phyloP scores from a whole-genome alignment of 2,329 filamentous ascomycete species.

The Onygenales sp. region DNA sequence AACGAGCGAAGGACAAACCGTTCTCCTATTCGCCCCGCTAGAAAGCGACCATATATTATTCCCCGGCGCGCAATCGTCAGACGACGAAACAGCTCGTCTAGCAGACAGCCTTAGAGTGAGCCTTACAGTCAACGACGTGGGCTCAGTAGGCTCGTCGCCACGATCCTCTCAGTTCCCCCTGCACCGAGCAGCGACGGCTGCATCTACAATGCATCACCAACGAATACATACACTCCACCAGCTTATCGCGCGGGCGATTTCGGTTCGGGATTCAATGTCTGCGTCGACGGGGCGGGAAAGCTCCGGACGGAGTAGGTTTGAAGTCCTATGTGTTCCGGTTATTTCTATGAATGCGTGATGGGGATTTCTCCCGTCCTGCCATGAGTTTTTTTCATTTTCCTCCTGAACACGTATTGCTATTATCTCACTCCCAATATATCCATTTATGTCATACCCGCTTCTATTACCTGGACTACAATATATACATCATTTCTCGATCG shows the following conservation, averaged over 20 bases:
- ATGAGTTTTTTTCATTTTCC: neutral
- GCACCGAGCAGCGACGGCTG: neutral
- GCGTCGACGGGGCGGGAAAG: neutral
- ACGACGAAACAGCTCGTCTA: neutral
- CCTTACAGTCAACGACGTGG: neutral
- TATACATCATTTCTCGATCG: neutral
- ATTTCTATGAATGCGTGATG: conserved; percentile 10
- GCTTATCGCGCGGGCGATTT: conserved; percentile 10
- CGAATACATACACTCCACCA: conserved; percentile 11
- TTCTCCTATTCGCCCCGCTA: conserved; percentile 21
- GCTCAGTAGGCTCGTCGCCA: neutral
- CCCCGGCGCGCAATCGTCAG: neutral
- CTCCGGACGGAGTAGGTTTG: neutral
- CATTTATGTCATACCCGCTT: neutral
- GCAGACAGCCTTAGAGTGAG: neutral
- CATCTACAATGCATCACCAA: conserved; percentile 4
- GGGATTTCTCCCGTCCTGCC: neutral
- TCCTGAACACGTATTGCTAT: neutral
- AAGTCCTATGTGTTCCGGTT: conserved; percentile 9
- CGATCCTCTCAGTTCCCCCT: neutral
- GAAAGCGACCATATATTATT: conserved; percentile 11
- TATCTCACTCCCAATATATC: neutral
- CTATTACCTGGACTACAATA: neutral
- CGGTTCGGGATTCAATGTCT: neutral
- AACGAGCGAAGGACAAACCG: conserved; percentile 7